Evolutionary conservation across 805 yeast genomes (phyloP), one percentile per base, ranked within the genome.

Genomic region (Lipomyces starkeyi): DNA sequence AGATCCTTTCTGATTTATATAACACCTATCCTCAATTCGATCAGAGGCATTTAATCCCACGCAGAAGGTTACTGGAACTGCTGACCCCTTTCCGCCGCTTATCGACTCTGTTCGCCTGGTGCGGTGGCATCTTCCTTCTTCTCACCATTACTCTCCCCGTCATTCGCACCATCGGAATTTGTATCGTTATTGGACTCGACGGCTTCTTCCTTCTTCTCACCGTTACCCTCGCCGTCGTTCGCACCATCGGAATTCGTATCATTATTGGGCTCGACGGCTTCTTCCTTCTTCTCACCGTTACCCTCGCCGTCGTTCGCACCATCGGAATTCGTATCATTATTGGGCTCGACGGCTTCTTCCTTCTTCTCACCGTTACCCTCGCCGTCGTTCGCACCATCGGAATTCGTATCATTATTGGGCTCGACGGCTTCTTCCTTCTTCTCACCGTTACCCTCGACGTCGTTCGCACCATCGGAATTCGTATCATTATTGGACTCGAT

Each of bases 201-300:
- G 20, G 49, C n/a, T 43, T 43, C 49, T n/a, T n/a, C n/a, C n/a
- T n/a, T n/a, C n/a, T n/a, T n/a, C n/a, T n/a, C n/a, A n/a, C n/a
- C n/a, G n/a, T n/a, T n/a, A n/a, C n/a, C 49, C 20, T 27, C 61
- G 27, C 37, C 65, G 47, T 8, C 35, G 13, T 9, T 47, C n/a
- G 22, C 52, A 14, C n/a, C 59, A 9, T 22, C 49, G 49, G 49
- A 43, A 17, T 43, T n/a, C 49, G 9, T n/a, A 1, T 43, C 49
- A 8, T n/a, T 43, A 43, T 43, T 43, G 11, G 49, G 4, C 20
- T 43, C 49, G 22, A 17, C 49, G 20, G 49, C n/a, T 43, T 43
- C 49, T n/a, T n/a, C n/a, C n/a, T n/a, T n/a, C n/a, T n/a, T n/a
- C n/a, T n/a, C n/a, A n/a, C n/a, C n/a, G n/a, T n/a, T n/a, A n/a